Conservation (phyloP, 257 asterid species). For the Fraxinus quadrangulata region DNA sequence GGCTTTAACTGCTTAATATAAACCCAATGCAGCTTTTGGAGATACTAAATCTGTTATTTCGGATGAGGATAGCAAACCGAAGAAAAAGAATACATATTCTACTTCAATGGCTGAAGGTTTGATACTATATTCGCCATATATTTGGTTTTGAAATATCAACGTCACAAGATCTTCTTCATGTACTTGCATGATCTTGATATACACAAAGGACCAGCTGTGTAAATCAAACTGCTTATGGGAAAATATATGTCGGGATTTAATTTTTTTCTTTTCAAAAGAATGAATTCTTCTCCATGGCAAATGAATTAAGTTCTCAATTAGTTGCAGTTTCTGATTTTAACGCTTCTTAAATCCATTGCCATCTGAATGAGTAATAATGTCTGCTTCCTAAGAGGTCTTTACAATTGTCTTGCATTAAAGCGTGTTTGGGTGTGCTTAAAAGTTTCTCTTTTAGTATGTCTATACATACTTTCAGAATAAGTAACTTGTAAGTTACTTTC, state of each 20-base stretch:
- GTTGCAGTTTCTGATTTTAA: not conserved
- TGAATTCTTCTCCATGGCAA: not conserved
- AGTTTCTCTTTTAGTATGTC: not conserved
- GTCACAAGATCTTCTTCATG: not conserved
- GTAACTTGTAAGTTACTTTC: not conserved
- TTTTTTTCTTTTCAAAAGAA: not conserved
- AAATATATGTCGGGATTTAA: not conserved
- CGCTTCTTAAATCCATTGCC: not conserved
- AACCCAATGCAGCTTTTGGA: constrained; percentile 7
- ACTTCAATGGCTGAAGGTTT: constrained; percentile 47
- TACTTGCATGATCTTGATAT: not conserved
- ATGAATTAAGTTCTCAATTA: too few species aligned
- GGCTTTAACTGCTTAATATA: constrained; percentile 20
- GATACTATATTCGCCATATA: not conserved
- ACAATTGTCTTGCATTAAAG: not conserved
- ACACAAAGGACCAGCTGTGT: not conserved
- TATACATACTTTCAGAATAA: not conserved
- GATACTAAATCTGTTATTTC: constrained; percentile 19
- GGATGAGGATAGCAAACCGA: constrained; percentile 44
- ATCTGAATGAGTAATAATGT: not conserved
- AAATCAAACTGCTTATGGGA: not conserved
- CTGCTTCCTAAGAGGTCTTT: not conserved
- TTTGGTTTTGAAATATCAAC: constrained; percentile 7
- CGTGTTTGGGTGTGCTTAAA: not conserved
- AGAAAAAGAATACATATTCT: constrained; percentile 30